Evolutionary conservation across 129 eudicot genomes (phyloP).

Genomic region (Pittosporum tobira): DNA sequence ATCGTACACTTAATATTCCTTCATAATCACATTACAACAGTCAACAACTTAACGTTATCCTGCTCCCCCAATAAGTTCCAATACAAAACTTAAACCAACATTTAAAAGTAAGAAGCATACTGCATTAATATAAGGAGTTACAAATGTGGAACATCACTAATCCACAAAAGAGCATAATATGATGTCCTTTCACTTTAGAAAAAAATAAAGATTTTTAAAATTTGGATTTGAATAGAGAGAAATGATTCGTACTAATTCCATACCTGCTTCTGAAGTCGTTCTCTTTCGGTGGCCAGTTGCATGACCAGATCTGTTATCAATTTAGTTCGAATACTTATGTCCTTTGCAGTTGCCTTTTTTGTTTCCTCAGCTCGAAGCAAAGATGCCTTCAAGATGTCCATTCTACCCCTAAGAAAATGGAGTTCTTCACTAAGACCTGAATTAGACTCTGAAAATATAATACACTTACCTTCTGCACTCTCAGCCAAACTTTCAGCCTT

Average conservation of each 20-base stretch:
- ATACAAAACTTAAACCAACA: no score
- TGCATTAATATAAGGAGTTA: no score
- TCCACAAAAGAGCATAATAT: no score
- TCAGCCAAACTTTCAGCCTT: conserved; percentile 39
- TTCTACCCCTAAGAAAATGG: conserved; percentile 29
- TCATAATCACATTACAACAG: not conserved
- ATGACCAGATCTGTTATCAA: conserved; percentile 57
- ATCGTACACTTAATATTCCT: no score
- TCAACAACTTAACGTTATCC: not conserved
- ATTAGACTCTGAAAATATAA: conserved; percentile 58
- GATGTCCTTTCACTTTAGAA: no score
- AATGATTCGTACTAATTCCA: not conserved
- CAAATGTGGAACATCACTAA: no score
- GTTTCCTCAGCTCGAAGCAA: conserved; percentile 54
- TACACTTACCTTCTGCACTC: conserved; percentile 68
- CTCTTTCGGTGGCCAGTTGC: conserved; percentile 79
- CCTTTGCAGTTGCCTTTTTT: conserved; percentile 62
- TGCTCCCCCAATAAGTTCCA: no score
- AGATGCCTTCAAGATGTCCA: conserved; percentile 47
- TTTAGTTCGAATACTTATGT: conserved; percentile 48
- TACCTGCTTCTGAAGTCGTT: conserved; percentile 88
- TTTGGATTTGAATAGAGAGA: not conserved
- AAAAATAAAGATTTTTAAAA: no score
- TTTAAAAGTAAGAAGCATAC: no score
- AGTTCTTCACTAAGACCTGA: conserved; percentile 50